Evolutionary conservation across 2,329 filamentous ascomycete genomes (phyloP), one percentile per base, ranked within the genome.

Genomic region (Lachnellula willkommii): DNA sequence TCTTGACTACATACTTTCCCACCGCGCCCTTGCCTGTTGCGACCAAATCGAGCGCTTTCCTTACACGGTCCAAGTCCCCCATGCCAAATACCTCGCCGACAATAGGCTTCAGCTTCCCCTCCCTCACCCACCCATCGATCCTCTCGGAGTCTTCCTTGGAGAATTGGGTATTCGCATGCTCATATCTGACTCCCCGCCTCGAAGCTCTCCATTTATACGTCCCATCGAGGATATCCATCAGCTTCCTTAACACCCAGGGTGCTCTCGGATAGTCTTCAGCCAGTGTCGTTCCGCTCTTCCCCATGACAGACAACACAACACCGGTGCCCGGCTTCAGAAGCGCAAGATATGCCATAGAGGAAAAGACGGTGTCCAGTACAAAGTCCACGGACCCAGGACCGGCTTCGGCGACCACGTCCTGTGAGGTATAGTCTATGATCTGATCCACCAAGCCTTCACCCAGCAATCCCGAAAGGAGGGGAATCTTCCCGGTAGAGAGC

Each of bases 401-500:
- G 47, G 75, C 71, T 28, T 50, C 60, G 8, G 58, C 24, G 39
- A 56, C 60, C 3, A 69, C 65, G 15, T 72, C 61, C 9, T 63
- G 45, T 40, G 66, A 68, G 14, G 62, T 71, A 55, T 74, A 74
- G 59, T 73, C 71, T 26, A 73, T 67, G n/a, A 70, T 53, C 26
- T 73, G 55, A 60, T 74, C 73, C 0, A 75, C 71, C 0, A 70
- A 68, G 1, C 63, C 68, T 37, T 72, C 66, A 2, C 73, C 73
- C 3, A 74, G 60, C 9, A 74, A 63, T 47, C 71, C 68, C 1
- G 61, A 50, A 1, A 75, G 61, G 49, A 66, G 69, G 2, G 69
- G 49, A 1, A 77, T 56, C 56, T 77, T 77, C 4, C 66, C 54
- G 1, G 73, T 74, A 1, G 74, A 76, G 1, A 76, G 70, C 0